These are phyloP conservation scores for Diaporthe sp. DNA, from an alignment of 2,329 filamentous ascomycete genomes.

Conservation along the genomic window DNA sequence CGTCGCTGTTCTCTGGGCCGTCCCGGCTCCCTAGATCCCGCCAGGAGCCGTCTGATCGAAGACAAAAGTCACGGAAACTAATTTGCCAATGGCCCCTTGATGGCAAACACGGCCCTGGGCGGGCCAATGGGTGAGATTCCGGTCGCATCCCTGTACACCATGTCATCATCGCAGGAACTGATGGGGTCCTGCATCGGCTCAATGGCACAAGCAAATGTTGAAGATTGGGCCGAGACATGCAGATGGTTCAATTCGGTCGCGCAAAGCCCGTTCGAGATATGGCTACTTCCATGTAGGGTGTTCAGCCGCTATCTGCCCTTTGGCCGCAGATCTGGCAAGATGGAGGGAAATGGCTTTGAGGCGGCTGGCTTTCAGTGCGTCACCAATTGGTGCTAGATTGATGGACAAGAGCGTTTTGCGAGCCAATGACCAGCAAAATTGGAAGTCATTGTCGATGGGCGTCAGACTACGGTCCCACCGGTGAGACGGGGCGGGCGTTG, in stretches of 20 bases:
- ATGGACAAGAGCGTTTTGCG: background rate
- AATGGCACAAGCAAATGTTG: background rate
- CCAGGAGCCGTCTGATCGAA: background rate
- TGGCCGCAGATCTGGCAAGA: background rate
- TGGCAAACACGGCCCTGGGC: background rate
- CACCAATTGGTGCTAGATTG: background rate
- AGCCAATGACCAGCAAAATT: background rate
- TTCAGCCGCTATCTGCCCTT: background rate
- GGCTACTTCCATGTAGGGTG: background rate
- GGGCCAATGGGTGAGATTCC: background rate
- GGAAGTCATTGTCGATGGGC: slow-evolving; percentile 20
- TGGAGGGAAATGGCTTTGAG: background rate
- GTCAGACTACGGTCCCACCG: background rate
- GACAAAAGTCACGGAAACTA: background rate
- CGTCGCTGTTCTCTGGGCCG: background rate
- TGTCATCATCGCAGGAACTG: background rate
- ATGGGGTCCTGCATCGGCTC: background rate
- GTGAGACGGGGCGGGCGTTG: background rate
- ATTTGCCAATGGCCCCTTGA: background rate
- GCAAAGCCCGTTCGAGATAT: background rate
- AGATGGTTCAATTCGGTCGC: background rate
- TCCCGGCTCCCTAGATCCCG: slow-evolving; percentile 1
- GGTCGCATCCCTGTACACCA: background rate
- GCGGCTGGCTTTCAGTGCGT: slow-evolving; percentile 1
- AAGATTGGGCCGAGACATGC: slow-evolving; percentile 38